Evolutionary conservation across 345 rosid genomes (phyloP).

Genomic region (Raphanus sativus): DNA sequence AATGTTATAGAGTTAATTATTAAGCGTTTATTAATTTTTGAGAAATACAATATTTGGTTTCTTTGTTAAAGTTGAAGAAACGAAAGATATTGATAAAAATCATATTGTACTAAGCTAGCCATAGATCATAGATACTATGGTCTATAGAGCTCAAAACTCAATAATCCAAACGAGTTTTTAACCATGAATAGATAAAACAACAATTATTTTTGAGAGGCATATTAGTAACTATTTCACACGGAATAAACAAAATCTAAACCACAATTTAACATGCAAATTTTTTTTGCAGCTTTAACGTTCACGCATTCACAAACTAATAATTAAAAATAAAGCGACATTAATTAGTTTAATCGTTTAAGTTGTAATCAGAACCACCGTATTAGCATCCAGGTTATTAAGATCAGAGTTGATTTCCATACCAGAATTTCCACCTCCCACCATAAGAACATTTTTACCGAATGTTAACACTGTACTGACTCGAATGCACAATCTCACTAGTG

Average conservation of each 20-base stretch:
- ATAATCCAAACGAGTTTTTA: not conserved
- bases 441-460: conserved; percentile 40
- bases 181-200: not conserved
- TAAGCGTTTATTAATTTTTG: not conserved
- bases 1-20: not conserved
- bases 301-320: not conserved
- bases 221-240: not conserved
- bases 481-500: conserved; percentile 53
- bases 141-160: not conserved
- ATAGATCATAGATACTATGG: not conserved
- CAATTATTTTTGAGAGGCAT: not conserved
- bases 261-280: conserved; percentile 8
- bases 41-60: not conserved
- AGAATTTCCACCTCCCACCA: conserved; percentile 80
- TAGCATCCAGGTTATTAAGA: too few relatives aligned
- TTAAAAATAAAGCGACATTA: conserved; percentile 40
- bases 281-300: not conserved
- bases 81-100: too few relatives aligned
- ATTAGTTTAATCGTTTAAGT: conserved; percentile 30
- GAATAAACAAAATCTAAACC: not conserved
- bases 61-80: not conserved
- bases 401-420: conserved; percentile 72
- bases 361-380: too few relatives aligned
- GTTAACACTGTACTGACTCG: conserved; percentile 54
- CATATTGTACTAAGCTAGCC: not conserved